Evolutionary conservation across 129 eudicot genomes (phyloP).

Genomic region (Heracleum sosnowskyi): DNA sequence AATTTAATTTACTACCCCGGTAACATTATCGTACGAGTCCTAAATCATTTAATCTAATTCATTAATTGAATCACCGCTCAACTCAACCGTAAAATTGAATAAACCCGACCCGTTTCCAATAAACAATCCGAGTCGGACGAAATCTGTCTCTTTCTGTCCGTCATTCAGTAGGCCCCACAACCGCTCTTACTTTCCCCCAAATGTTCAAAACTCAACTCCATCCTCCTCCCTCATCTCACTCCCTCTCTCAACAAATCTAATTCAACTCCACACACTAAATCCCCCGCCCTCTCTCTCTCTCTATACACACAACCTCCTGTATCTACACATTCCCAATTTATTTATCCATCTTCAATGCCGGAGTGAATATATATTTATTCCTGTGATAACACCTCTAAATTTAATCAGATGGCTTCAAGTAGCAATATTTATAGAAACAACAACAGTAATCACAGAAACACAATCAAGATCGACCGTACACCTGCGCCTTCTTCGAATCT

Average conservation of each 20-base stretch:
- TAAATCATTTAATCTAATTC: no score
- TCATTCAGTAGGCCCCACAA: background rate
- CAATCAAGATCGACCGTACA: constrained; percentile 32
- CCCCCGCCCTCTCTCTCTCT: background rate
- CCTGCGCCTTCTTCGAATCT: constrained; percentile 28
- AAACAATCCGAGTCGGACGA: background rate
- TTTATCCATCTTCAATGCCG: background rate
- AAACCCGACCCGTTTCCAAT: background rate
- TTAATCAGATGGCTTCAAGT: constrained; percentile 4
- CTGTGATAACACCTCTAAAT: background rate
- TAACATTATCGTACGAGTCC: no score
- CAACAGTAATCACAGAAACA: constrained; percentile 32
- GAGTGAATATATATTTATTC: background rate
- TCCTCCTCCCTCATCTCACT: background rate
- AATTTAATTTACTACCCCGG: no score
- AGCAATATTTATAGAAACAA: constrained; percentile 55
- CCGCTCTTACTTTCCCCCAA: background rate
- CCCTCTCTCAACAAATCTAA: background rate
- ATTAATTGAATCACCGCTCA: no score
- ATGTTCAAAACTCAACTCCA: background rate
- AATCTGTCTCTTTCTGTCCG: background rate
- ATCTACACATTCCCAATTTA: background rate
- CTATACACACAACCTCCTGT: background rate
- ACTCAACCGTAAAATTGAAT: no score
- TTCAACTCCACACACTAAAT: background rate